Evolutionary conservation across 768 basidiomycete genomes (phyloP), one percentile per base, ranked within the genome.

Genomic region (Dentipellis sp.): DNA sequence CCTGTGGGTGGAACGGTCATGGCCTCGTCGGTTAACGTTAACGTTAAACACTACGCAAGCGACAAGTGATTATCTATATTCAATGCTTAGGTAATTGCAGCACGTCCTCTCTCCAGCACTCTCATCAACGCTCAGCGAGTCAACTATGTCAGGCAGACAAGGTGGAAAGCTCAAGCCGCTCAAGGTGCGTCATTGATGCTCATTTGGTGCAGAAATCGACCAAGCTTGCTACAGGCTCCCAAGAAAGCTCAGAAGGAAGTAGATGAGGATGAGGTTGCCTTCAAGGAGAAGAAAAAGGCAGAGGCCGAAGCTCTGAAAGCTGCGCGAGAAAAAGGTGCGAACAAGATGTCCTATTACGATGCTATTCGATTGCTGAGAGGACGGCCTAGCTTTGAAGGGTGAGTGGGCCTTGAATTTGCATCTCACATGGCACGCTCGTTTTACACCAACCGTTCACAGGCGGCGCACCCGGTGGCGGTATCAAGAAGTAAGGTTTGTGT

Each of bases 131-230:
- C 29, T 29, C 29, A 29, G 29, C 29, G 29, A 29, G 29, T 29
- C 29, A 29, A 57, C 53, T 21, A 85, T 85, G 83, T 72, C 81
- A 34, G 71, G 77, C 66, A 79, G 88, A 73, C 84, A 88, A 75
- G 88, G 86, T 59, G 91, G 90, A 66, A 92, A 93, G 72, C 66
- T 85, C 53, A 93, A 93, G 79, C 91, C 91, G 53, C 72, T 92
- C 62, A 92, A 92, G 88, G 90, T 84, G 16, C 34, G 63, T 29
- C 10, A 36, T n/a, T 21, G 42, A 10, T 49, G 19, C 16, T 14
- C 48, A 22, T 29, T 29, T 6, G 6, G 29, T 6, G 29, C 29
- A 29, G 29, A 29, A 29, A 6, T 6, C 6, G 3, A 29, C 29
- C 29, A 29, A 29, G 29, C 29, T 29, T 29, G n/a, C 40, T 21